Evolutionary conservation across 129 eudicot species (phyloP).

Genomic region (Saussurea involucrata): DNA sequence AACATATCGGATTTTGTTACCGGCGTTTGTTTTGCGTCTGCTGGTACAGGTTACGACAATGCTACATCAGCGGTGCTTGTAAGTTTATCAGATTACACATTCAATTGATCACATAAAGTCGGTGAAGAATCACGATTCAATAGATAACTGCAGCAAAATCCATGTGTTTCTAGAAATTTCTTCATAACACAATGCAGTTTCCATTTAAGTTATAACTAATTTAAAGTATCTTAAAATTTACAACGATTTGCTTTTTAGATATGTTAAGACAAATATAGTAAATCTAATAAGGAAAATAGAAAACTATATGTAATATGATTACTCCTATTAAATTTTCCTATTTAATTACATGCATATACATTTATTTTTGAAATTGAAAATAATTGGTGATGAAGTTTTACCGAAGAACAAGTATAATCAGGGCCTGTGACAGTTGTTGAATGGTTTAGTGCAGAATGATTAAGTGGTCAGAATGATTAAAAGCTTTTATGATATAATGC

Average conservation of each 20-base stretch:
- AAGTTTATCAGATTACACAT: constrained; percentile 25
- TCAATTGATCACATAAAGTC: neutral
- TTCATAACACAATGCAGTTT: neutral
- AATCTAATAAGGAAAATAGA: neutral
- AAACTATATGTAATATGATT: neutral
- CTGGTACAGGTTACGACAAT: constrained; percentile 82
- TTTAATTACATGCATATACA: constrained; percentile 2
- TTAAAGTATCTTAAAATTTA: neutral
- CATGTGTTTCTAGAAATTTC: neutral
- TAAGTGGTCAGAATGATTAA: too few species aligned
- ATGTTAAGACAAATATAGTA: neutral
- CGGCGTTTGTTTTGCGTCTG: constrained; percentile 86
- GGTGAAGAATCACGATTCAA: neutral
- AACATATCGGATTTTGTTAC: constrained; percentile 57
- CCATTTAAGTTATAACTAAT: neutral
- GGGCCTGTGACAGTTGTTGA: too few species aligned
- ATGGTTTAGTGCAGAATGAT: too few species aligned
- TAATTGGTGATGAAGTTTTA: neutral
- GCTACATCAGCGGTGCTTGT: constrained; percentile 77
- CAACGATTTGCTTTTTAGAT: neutral
- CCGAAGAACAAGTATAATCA: neutral
- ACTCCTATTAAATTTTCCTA: neutral
- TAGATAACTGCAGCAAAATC: neutral
- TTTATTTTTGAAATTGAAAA: neutral
- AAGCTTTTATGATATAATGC: too few species aligned